Conservation (phyloP, 305 asterid genomes). For the Fraxinus greggii region DNA sequence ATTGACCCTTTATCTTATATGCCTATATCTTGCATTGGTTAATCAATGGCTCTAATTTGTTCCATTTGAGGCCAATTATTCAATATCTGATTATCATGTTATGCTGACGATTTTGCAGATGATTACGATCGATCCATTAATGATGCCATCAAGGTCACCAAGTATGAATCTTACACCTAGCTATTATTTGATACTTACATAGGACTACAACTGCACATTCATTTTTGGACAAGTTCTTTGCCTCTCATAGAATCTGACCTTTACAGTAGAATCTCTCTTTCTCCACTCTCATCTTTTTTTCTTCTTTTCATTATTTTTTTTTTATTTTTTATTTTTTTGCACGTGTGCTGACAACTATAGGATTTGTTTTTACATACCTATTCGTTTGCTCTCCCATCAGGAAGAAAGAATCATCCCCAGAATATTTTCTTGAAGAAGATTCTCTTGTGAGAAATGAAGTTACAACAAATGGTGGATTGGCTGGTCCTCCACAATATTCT, state of each 20-base stretch:
- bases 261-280: background rate
- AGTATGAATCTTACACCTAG: slow-evolving; percentile 28
- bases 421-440: slow-evolving; percentile 55
- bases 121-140: slow-evolving; percentile 51
- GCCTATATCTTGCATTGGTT: background rate
- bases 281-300: background rate
- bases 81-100: slow-evolving; percentile 1
- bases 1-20: background rate
- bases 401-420: slow-evolving; percentile 57
- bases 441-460: slow-evolving; percentile 46
- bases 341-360: background rate
- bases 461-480: slow-evolving; percentile 61
- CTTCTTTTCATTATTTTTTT: background rate
- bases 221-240: background rate
- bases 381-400: slow-evolving; percentile 42
- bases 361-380: background rate
- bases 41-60: background rate
- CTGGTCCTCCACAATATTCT: slow-evolving; percentile 56
- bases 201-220: background rate
- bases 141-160: slow-evolving; percentile 47
- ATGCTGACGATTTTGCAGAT: slow-evolving; percentile 33
- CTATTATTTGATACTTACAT: background rate
- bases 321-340: background rate
- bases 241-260: background rate
- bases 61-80: background rate